These are phyloP conservation scores for Calonectria hongkongensis DNA, from an alignment of 2,329 filamentous ascomycete genomes.

Conservation along the genomic window DNA sequence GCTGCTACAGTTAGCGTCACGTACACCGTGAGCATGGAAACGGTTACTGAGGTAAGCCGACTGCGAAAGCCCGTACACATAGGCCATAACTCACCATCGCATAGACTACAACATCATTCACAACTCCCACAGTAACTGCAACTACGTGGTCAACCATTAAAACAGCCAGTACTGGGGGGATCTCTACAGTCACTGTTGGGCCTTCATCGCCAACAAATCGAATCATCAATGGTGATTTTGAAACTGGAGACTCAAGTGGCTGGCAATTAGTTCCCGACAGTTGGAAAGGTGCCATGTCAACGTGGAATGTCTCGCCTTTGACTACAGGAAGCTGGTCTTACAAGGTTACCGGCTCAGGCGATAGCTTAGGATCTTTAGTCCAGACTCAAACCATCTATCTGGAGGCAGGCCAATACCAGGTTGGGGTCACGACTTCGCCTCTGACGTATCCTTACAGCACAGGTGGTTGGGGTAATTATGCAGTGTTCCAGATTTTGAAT, in stretches of 20 bases:
- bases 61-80: background rate
- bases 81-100: background rate
- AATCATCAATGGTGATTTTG: constrained; percentile 38
- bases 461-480: constrained; percentile 3
- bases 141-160: constrained; percentile 39
- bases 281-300: constrained; percentile 32
- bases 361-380: constrained; percentile 26
- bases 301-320: background rate
- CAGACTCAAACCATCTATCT: constrained; percentile 32
- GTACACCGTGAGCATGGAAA: constrained; percentile 33
- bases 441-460: background rate
- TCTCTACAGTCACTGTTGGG: constrained; percentile 36
- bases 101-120: constrained; percentile 30
- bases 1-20: constrained; percentile 46
- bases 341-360: constrained; percentile 1
- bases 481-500: constrained; percentile 36
- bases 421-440: background rate
- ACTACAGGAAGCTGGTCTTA: constrained; percentile 18
- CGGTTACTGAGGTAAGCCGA: constrained; percentile 31
- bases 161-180: constrained; percentile 35
- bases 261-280: constrained; percentile 34
- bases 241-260: constrained; percentile 24
- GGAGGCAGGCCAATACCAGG: constrained; percentile 33
- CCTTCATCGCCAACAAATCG: constrained; percentile 31
- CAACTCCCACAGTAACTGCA: constrained; percentile 29